Conservation (phyloP, 2,329 filamentous ascomycete species). For the Chaetomiaceae sp. region DNA sequence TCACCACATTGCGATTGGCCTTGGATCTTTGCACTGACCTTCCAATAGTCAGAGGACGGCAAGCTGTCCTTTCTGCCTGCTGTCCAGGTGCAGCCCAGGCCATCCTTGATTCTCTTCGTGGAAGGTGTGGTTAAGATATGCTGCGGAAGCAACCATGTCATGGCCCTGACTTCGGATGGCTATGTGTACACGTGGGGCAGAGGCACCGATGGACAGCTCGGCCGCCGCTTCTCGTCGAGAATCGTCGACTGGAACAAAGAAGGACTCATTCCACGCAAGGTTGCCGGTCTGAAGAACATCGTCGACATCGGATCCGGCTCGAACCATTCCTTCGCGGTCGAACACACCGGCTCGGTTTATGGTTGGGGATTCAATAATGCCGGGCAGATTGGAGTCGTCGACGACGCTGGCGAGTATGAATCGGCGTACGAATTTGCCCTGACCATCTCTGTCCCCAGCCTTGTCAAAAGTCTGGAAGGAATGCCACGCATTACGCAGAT, state of each 20-base stretch:
- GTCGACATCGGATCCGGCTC: conserved; percentile 51
- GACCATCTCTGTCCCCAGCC: conserved; percentile 2
- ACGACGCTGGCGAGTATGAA: conserved; percentile 39
- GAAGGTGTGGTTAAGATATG: conserved; percentile 9
- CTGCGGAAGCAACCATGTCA: conserved; percentile 16
- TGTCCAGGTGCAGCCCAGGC: conserved; percentile 38
- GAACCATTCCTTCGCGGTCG: conserved; percentile 77
- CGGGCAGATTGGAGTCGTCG: conserved; percentile 58
- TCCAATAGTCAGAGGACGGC: conserved; percentile 35
- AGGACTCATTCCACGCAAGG: conserved; percentile 7
- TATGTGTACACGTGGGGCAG: conserved; percentile 16
- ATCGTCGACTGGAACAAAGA: conserved; percentile 10
- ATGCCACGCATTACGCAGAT: conserved; percentile 9
- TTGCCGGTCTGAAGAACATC: conserved; percentile 8
- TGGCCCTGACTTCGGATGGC: conserved; percentile 13
- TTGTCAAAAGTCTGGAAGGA: conserved; percentile 2
- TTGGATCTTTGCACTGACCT: conserved; percentile 26
- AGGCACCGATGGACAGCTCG: conserved; percentile 13
- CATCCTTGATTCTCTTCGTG: conserved; percentile 51
- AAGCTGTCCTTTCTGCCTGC: conserved; percentile 32
- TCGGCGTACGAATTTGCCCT: conserved; percentile 1
- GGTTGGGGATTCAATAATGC: conserved; percentile 85
- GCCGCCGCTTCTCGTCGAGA: conserved; percentile 11
- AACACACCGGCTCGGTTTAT: conserved; percentile 62
- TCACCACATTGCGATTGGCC: neutral